Evolutionary conservation across 2,329 filamentous ascomycete species (phyloP).

Genomic region (Ceratocystis albifundus): DNA sequence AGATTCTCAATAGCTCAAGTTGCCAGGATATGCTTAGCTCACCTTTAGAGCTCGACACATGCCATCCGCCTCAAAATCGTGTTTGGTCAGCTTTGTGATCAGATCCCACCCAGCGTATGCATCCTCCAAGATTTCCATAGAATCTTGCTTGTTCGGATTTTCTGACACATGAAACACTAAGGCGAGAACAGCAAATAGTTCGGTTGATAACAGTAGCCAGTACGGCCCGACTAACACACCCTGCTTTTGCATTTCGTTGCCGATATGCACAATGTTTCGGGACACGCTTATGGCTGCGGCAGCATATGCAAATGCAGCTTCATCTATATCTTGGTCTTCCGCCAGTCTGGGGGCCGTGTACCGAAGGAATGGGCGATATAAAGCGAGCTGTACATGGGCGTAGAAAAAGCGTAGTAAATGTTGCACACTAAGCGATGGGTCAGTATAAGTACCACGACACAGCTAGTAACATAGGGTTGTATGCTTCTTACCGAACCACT

Average conservation of each 20-base stretch:
- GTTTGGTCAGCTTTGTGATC: conserved; percentile 64
- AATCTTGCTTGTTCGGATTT: conserved; percentile 62
- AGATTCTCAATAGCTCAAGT: not conserved
- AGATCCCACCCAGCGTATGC: conserved; percentile 75
- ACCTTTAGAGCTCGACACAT: conserved; percentile 70
- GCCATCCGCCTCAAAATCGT: conserved; percentile 78
- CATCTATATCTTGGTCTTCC: conserved; percentile 50
- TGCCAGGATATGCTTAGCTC: conserved; percentile 29
- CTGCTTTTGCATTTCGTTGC: conserved; percentile 63
- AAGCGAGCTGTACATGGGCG: conserved; percentile 69
- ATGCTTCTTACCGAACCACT: conserved; percentile 54
- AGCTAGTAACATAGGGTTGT: not conserved
- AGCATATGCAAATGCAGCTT: conserved; percentile 65
- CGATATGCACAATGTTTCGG: conserved; percentile 67
- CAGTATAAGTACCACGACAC: not conserved
- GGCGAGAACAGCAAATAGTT: conserved; percentile 70
- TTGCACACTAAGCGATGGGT: conserved; percentile 41
- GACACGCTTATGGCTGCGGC: conserved; percentile 51
- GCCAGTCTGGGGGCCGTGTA: conserved; percentile 59
- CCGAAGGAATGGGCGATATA: conserved; percentile 74
- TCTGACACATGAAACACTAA: conserved; percentile 70
- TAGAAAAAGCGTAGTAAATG: conserved; percentile 70
- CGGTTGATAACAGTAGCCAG: conserved; percentile 78
- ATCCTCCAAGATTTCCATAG: conserved; percentile 72
- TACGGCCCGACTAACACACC: conserved; percentile 68